A percentile compares a stretch with the other conserved stretches of the same genome.
phyloP scores from a whole-genome alignment of 2,329 filamentous ascomycete genomes.

The Pseudogymnoascus verrucosus region DNA sequence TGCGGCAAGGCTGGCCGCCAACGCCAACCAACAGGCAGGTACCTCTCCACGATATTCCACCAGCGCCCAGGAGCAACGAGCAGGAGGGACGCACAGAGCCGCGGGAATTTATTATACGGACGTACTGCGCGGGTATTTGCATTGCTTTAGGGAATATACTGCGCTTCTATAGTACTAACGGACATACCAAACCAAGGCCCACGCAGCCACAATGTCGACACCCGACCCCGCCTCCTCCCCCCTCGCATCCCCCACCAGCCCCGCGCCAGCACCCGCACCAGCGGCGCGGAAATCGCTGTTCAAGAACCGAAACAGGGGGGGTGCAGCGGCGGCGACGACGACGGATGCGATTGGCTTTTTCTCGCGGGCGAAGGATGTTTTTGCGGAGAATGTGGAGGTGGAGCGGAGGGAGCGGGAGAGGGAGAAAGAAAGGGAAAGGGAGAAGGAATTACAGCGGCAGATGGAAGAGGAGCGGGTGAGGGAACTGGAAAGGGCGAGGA shows the following conservation, averaged over 20 bases:
- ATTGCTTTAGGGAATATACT: neutral
- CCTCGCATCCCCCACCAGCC: neutral
- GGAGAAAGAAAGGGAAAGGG: neutral
- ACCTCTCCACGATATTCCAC: neutral
- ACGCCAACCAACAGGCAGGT: neutral
- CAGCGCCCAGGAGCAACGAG: neutral
- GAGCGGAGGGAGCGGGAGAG: conserved; percentile 28
- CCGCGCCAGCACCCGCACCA: neutral
- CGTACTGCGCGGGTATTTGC: neutral
- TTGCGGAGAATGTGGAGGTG: conserved; percentile 36
- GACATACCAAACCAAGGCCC: neutral
- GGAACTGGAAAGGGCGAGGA: conserved; percentile 19
- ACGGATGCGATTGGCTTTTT: conserved; percentile 36
- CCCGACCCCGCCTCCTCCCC: neutral
- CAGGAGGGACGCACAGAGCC: neutral
- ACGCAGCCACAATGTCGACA: neutral
- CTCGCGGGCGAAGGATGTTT: conserved; percentile 38
- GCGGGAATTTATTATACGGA: neutral
- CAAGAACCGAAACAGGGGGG: conserved; percentile 43
- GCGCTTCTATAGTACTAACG: neutral
- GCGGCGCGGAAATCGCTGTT: conserved; percentile 40
- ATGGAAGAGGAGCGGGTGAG: conserved; percentile 10
- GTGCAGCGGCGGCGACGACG: conserved; percentile 21
- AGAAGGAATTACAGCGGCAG: conserved; percentile 20
- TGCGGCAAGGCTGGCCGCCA: neutral